Evolutionary conservation across 495 filamentous ascomycete species (phyloP), one percentile per base, ranked within the genome.

Genomic region (Trichoderma erinaceum): DNA sequence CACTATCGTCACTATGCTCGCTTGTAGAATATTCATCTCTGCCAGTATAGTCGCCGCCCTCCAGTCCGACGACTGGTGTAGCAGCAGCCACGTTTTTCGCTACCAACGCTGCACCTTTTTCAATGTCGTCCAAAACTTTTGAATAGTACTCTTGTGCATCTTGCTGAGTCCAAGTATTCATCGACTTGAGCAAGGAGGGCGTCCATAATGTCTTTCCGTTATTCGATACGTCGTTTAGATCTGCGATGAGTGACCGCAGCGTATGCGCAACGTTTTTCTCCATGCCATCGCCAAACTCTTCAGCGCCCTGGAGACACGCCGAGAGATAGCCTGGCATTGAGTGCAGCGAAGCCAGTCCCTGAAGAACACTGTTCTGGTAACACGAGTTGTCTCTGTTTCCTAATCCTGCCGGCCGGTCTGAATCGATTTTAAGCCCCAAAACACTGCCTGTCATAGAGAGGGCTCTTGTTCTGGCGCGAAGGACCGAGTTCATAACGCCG

Each of bases 101-200:
- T 25, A 80, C 83, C 64, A 82, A 81, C 21, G 78, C 75, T 32
- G 90, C 80, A 70, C 96, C 93, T 71, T 89, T 88, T 71, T 98
- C 92, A 56, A 99, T 79, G 70, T 93, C 87, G 65, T 94, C 91
- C 67, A 97, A 81, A 29, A 99, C 79, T 71, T 93, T 96, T 21
- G 92, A 92, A 67, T 91, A 97, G 74, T 97, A 99, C 76, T 99
- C 96, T 76, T 99, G 96, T 6, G 96, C 96, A 80, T 99, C 96
- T 74, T 99, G 96, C 73, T 99, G 96, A 75, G 97, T 89, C 88
- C 90, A 95, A 63, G 89, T 94, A 73, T 88, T 93, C 88, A 97
- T 92, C 15, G 85, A 90, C 74, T 95, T 95, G 16, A 97, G 74
- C 67, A 88, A 86, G 3, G 84, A 76, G 0, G 90, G 90, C 21